Base-by-base conservation (phyloP, 1,284 basidiomycete species). In the Apiotrichum mycotoxinovorans region DNA sequence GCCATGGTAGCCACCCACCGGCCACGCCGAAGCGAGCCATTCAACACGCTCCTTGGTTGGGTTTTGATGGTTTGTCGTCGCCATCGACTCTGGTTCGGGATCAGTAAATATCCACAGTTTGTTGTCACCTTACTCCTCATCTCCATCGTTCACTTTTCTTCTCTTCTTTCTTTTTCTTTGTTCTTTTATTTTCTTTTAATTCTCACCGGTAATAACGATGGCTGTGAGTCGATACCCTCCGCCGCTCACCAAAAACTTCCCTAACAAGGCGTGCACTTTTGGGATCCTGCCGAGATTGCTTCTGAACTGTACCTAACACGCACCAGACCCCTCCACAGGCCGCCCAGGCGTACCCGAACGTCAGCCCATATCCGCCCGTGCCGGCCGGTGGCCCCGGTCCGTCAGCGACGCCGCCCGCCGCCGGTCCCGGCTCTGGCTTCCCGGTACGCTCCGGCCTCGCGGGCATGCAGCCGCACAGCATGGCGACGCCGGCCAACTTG, bases 391-490 rank as follows among this genome's bases (percentile, higher is more conserved):
- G 35, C 4, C 27, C 56, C 2, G 35, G 27, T 12, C 22, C 35
- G 3, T 41, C 22, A 18, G 49, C 59, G n/a, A 25, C 25, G 10
- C 37, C 49, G 25, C 69, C 70, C 35, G 51, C 65, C 18, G 57
- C 69, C 14, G 76, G 76, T 15, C 76, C 76, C 2, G 76, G 76
- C 20, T 69, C 75, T 8, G 76, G 76, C 11, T 78, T 78, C 66
- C 72, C 76, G 22, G 60, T 67, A 30, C 65, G 71, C 53, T 75
- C 74, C 41, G 74, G 74, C 3, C 58, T 75, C 23, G 72, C 72
- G 20, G 74, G 74, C 27, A 71, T 75, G 62, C 68, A 70, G 55
- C 71, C 72, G 14, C 67, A 73, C 60, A 69, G 65, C 41, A 65
- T 68, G 66, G 45, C 72, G 4, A 54, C 68, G 1, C 56, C 67